These are phyloP conservation scores for Lithospermum erythrorhizon DNA, from an alignment of 257 asterid species.

Conservation along the genomic window DNA sequence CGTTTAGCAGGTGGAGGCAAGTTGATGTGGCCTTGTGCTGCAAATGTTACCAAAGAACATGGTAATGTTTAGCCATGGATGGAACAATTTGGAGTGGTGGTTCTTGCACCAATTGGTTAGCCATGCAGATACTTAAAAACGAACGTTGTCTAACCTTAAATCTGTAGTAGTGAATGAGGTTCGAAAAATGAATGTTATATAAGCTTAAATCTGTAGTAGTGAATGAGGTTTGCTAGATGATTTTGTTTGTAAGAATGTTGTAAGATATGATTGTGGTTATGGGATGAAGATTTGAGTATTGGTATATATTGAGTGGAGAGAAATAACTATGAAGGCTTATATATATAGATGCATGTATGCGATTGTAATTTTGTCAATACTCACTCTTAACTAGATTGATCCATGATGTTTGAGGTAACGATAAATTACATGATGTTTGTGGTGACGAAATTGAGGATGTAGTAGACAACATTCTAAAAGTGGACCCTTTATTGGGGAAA, in stretches of 20 bases:
- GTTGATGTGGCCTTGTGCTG: conserved; percentile 72
- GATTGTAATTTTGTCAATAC: no score
- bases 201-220: no score
- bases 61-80: conserved; percentile 2
- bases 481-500: background rate
- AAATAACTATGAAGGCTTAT: background rate
- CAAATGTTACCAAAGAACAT: conserved; percentile 39
- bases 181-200: no score
- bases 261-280: no score
- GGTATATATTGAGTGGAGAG: background rate
- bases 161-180: no score
- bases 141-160: no score
- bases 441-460: background rate
- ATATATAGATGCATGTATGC: no score
- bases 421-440: background rate
- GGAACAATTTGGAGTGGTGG: no score
- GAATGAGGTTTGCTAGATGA: no score
- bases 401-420: background rate
- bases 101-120: background rate
- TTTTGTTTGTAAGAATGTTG: background rate
- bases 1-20: conserved; percentile 41
- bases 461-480: background rate
- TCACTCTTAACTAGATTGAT: background rate
- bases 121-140: no score
- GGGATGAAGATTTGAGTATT: background rate